Conservation (phyloP, 805 yeast genomes). For the Spathaspora passalidarum region DNA sequence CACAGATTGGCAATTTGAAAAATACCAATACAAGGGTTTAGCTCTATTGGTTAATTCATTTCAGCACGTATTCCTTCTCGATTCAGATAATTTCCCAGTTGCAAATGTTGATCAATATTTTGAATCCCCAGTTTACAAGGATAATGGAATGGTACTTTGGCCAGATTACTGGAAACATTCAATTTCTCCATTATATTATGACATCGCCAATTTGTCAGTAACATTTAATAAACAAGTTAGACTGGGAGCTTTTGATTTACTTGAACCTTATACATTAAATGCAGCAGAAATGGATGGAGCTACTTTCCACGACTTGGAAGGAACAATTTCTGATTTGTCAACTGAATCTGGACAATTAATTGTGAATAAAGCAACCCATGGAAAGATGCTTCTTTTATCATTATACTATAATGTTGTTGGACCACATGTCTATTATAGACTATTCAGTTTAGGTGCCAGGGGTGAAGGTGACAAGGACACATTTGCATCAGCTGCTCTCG, state of each 20-base stretch:
- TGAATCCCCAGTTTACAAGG: conserved; percentile 44
- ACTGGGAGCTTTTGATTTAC: conserved; percentile 29
- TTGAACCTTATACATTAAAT: conserved; percentile 29
- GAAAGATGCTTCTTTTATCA: conserved; percentile 53
- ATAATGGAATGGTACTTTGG: conserved; percentile 52
- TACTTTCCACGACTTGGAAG: conserved; percentile 27
- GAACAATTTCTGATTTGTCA: conserved; percentile 62
- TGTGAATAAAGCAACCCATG: conserved; percentile 56
- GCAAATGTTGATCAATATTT: conserved; percentile 44
- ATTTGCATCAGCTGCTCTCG: conserved; percentile 59
- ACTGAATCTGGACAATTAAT: conserved; percentile 69
- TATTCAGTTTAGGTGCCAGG: conserved; percentile 66
- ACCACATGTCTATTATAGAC: conserved; percentile 61
- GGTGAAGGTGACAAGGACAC: conserved; percentile 84
- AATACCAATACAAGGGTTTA: conserved; percentile 50
- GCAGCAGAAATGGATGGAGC: conserved; percentile 34
- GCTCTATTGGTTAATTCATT: conserved; percentile 63
- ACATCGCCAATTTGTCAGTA: conserved; percentile 36
- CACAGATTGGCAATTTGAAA: conserved; percentile 26
- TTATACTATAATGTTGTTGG: conserved; percentile 66
- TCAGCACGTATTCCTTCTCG: conserved; percentile 45
- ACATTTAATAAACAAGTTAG: conserved; percentile 21
- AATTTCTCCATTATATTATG: conserved; percentile 55
- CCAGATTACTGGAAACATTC: conserved; percentile 71
- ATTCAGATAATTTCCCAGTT: conserved; percentile 49